phyloP scores from a whole-genome alignment of 1,284 basidiomycete species.

The Austropuccinia psidii region DNA sequence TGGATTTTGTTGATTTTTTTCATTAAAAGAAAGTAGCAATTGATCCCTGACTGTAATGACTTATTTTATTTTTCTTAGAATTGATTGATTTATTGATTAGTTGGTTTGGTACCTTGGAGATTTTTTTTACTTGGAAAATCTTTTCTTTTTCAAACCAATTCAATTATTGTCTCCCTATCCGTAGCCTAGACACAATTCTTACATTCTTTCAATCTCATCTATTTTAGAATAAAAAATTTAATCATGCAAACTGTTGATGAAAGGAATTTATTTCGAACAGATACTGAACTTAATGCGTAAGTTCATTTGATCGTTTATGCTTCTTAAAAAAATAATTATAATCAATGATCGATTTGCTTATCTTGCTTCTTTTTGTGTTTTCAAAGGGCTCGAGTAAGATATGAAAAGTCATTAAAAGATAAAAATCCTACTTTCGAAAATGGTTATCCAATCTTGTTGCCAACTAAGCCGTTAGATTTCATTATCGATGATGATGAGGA shows the following conservation, averaged over 20 bases:
- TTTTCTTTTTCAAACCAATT: no score
- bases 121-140: no score
- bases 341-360: not conserved
- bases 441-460: conserved; percentile 67
- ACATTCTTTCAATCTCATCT: no score
- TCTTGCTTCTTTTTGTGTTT: conserved; percentile 11
- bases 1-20: no score
- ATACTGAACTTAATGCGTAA: conserved; percentile 65
- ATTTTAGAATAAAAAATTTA: no score
- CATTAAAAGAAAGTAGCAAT: no score
- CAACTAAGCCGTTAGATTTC: conserved; percentile 65
- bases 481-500: conserved; percentile 57
- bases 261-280: conserved; percentile 58
- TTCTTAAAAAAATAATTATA: not conserved
- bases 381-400: conserved; percentile 35
- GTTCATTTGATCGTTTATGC: conserved; percentile 42
- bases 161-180: no score
- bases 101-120: no score
- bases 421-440: conserved; percentile 61
- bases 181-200: no score
- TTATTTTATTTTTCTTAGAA: no score
- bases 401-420: conserved; percentile 48
- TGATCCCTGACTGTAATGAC: no score
- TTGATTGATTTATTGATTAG: no score
- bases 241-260: conserved; percentile 47